Base-by-base conservation (phyloP, 176 grass and related monocot species). In the Rhipidocladum racemiflorum region DNA sequence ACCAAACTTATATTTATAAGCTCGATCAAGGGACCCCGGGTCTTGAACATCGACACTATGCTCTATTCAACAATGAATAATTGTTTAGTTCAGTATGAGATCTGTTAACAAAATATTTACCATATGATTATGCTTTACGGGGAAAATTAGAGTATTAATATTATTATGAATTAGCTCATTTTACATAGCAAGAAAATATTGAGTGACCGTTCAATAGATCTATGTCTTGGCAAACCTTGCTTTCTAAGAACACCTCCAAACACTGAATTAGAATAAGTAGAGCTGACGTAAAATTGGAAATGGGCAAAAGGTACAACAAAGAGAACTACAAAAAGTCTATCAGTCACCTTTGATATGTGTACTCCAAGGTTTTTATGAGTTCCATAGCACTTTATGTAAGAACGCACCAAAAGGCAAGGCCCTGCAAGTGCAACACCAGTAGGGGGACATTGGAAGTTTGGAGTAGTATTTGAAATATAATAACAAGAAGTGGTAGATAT, bases 311-410 rank as follows among this genome's bases (percentile, higher is more conserved):
- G 4, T 0, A 70, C 2, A 44, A 25, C 30, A 84, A 42, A 32
- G 46, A 6, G 18, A 80, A 62, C 11, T 65, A 38, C 27, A 70
- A 32, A 76, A 76, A 36, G 3, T 68, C 30, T 13, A 72, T 62
- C 17, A 24, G 0, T 0, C 40, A 81, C 88, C 88, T 97, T 97
- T 51, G 96, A 95, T 89, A 98, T 98, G 85, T 98, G 96, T 34
- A 93, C 92, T 21, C 96, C 96, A 39, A 98, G 92, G 79, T 92
- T 95, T 90, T 92, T 93, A 73, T 98, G 96, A 66, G 89, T 90
- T 79, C 96, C 92, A 53, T 92, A 98, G 79, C 96, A 95, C 79
- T 93, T 98, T 61, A 98, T 98, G 77, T 92, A 98, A 81, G 87
- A 95, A 95, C 28, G 90, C 88, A 36, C 96, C 96, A 53, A 95